Evolutionary conservation across 441 rosid species (phyloP).

Genomic region (Isatis lusitanica): DNA sequence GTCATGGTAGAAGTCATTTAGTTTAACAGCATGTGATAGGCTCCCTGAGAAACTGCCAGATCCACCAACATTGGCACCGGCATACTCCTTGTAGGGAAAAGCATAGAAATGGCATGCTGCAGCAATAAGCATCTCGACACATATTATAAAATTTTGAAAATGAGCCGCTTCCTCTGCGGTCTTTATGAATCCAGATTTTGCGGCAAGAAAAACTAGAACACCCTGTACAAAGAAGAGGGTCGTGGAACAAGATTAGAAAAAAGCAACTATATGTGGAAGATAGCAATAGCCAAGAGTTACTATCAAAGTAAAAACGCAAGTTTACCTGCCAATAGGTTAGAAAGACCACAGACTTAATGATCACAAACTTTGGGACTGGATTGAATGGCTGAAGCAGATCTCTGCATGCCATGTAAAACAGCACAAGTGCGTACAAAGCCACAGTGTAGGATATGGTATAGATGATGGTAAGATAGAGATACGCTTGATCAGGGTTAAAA

Average conservation of each 20-base stretch:
- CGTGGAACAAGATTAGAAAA: not conserved
- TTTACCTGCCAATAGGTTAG: slow-evolving; percentile 97
- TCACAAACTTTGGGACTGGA: slow-evolving; percentile 93
- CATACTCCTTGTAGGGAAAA: slow-evolving; percentile 96
- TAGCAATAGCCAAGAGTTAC: not conserved
- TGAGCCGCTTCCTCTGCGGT: slow-evolving; percentile 79
- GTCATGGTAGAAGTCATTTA: slow-evolving; percentile 95
- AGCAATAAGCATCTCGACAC: slow-evolving; percentile 96
- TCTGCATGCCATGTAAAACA: slow-evolving; percentile 94
- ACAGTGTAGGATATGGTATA: slow-evolving; percentile 88
- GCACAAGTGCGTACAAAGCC: slow-evolving; percentile 86
- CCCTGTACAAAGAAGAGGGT: slow-evolving; percentile 53
- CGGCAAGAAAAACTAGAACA: slow-evolving; percentile 93
- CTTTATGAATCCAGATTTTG: slow-evolving; percentile 76
- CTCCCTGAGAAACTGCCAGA: slow-evolving; percentile 70
- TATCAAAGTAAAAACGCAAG: not conserved
- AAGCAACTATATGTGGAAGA: not conserved
- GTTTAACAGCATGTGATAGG: slow-evolving; percentile 86
- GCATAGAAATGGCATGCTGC: slow-evolving; percentile 90
- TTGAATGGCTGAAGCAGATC: slow-evolving; percentile 98
- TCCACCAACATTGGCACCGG: slow-evolving; percentile 89
- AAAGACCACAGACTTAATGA: slow-evolving; percentile 93
- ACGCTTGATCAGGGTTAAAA: slow-evolving; percentile 85
- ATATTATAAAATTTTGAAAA: slow-evolving; percentile 82
- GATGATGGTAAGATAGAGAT: slow-evolving; percentile 89